Conservation (phyloP, 2,329 filamentous ascomycete genomes). For the Fusarium camptoceras region DNA sequence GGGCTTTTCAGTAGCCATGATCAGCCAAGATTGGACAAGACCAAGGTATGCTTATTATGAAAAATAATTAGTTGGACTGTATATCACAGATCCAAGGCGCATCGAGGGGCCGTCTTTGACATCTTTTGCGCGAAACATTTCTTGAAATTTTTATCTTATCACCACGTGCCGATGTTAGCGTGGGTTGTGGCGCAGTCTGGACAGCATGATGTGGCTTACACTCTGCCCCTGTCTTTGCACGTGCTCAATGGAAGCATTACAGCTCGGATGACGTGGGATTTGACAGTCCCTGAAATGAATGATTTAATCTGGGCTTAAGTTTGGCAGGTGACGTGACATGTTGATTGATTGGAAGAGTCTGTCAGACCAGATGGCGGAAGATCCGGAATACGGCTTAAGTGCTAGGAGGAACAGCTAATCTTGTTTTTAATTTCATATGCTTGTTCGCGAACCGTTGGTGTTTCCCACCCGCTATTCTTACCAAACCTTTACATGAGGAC, state of each 20-base stretch:
- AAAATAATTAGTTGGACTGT: constrained; percentile 4
- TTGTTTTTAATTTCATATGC: constrained; percentile 33
- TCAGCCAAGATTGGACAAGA: not conserved
- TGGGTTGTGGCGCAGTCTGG: constrained; percentile 12
- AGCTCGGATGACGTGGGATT: constrained; percentile 24
- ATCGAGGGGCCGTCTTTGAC: constrained; percentile 33
- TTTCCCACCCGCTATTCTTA: not conserved
- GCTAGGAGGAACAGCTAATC: constrained; percentile 21
- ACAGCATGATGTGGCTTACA: constrained; percentile 4
- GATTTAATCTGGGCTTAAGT: constrained; percentile 6
- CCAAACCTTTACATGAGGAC: not conserved
- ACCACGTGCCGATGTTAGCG: constrained; percentile 41
- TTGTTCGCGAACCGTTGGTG: not conserved
- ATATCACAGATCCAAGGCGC: constrained; percentile 20
- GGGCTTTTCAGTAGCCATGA: constrained; percentile 51
- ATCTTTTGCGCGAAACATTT: constrained; percentile 46
- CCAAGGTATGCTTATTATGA: not conserved
- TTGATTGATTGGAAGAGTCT: constrained; percentile 17
- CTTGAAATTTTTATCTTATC: constrained; percentile 51
- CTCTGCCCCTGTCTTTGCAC: not conserved
- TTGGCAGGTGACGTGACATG: constrained; percentile 17
- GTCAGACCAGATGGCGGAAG: constrained; percentile 31
- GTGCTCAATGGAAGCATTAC: constrained; percentile 6
- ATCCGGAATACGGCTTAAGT: constrained; percentile 15
- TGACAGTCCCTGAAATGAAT: constrained; percentile 10